Evolutionary conservation across 1,284 basidiomycete genomes (phyloP), one percentile per base, ranked within the genome.

Genomic region (Irpex sp.): DNA sequence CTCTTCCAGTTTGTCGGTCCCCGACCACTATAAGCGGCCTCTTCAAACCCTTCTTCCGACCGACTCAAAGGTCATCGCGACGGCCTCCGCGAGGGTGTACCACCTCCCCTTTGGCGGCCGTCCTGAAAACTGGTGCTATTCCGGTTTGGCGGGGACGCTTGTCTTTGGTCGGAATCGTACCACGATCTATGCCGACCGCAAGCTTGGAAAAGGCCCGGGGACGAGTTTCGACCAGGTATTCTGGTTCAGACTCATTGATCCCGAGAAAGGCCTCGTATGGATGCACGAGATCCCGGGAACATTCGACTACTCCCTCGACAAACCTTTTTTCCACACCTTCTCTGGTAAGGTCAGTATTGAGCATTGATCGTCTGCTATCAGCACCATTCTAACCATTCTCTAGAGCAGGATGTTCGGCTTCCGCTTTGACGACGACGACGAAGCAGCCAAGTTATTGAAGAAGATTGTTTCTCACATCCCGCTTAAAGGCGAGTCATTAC

Each of bases 321-420:
- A 92, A 66, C 92, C 94, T 1, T 97, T 96, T 79, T 97, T 97
- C 78, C 95, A 97, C 76, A 83, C 88, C 36, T 96, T 96, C 75
- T 85, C 86, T 36, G 93, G 92, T 51, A 87, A 90, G 77, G 94
- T 95, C 26, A 8, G 71, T 71, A 89, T 78, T 21, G 39, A 31
- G 19, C 36, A 36, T 26, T 33, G 19, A 53, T 13, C 39, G 8
- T 54, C 8, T 35, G 11, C 11, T 33, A 21, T 17, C 49, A 55
- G 15, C 39, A 21, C 57, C 37, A 37, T 35, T 60, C 47, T 57
- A 26, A 43, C 19, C 49, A 19, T 63, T 17, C 60, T 58, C 61
- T 71, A 93, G 90, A 89, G 86, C 59, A 86, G 89, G 63, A 84
- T 86, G 79, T 90, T 95, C 72, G 95, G 86, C n/a, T 83, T 90